A percentile compares a stretch with the other conserved stretches of the same genome.
Conservation (phyloP, 78 protist genomes). For the Planoprotostelium fungivorum region DNA sequence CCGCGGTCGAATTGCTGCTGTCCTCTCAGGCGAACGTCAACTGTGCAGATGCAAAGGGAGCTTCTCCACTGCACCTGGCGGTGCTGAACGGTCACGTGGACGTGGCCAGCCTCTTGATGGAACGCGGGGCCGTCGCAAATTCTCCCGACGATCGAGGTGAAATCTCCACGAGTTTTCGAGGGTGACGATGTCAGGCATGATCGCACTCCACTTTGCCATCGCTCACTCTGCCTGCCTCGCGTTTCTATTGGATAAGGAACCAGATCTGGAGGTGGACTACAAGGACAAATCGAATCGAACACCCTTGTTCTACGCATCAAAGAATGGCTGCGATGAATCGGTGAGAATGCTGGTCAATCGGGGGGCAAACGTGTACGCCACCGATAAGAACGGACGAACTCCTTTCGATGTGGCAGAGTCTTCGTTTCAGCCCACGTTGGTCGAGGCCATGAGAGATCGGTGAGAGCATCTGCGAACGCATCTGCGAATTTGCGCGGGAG, state of each 20-base stretch:
- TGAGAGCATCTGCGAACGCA: neutral
- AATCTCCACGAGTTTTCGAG: neutral
- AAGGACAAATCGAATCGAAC: neutral
- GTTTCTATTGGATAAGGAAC: neutral
- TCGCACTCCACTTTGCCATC: neutral
- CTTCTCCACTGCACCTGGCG: constrained; percentile 67
- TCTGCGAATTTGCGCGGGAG: neutral
- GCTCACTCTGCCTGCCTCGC: neutral
- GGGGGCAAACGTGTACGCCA: neutral
- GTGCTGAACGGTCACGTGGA: constrained; percentile 57
- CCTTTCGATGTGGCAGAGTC: neutral
- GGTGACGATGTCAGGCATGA: neutral
- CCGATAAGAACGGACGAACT: neutral
- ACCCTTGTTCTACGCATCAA: neutral
- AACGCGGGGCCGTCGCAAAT: constrained; percentile 47
- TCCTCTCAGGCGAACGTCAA: constrained; percentile 43
- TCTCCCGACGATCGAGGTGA: too few species aligned
- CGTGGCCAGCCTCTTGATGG: constrained; percentile 26
- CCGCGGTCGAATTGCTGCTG: constrained; percentile 17
- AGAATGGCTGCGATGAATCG: neutral
- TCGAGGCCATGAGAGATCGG: neutral
- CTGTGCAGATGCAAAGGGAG: constrained; percentile 39
- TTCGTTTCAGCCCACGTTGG: neutral
- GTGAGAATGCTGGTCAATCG: neutral
- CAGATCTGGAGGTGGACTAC: neutral